These are phyloP conservation scores for Strobilomyces confusus DNA, from an alignment of 768 basidiomycete genomes.

Conservation along the genomic window DNA sequence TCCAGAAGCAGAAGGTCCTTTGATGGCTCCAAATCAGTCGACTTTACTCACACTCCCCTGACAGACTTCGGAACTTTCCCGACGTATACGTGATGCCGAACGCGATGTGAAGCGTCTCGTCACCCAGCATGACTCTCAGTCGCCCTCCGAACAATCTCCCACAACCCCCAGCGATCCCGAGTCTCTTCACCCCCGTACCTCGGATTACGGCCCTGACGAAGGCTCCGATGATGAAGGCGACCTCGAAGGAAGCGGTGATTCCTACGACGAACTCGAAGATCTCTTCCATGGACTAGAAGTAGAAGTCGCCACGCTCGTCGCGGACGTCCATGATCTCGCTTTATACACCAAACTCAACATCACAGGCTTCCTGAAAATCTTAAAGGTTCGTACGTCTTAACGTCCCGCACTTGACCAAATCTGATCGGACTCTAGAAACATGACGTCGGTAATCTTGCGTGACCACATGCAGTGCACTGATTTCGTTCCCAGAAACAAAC, in stretches of 20 bases:
- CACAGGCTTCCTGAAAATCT: slow-evolving; percentile 97
- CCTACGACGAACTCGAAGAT: slow-evolving; percentile 76
- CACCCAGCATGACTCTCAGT: slow-evolving; percentile 40
- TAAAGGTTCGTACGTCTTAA: slow-evolving; percentile 65
- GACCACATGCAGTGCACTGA: slow-evolving; percentile 6
- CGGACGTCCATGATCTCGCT: slow-evolving; percentile 87
- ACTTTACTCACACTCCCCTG: not conserved
- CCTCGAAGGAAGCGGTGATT: slow-evolving; percentile 45
- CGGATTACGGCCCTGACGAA: slow-evolving; percentile 52
- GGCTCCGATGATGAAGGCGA: slow-evolving; percentile 63
- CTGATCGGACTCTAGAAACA: slow-evolving; percentile 64
- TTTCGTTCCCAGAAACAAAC: slow-evolving; percentile 80
- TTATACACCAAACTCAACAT: slow-evolving; percentile 96
- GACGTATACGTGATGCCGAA: slow-evolving; percentile 79
- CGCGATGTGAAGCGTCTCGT: slow-evolving; percentile 78
- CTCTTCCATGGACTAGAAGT: slow-evolving; percentile 86
- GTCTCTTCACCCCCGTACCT: slow-evolving; percentile 44
- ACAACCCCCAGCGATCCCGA: slow-evolving; percentile 46
- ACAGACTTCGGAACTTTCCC: slow-evolving; percentile 78
- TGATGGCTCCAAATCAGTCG: not conserved
- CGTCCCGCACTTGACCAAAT: not conserved
- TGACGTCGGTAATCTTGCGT: slow-evolving; percentile 52
- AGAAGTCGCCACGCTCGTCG: slow-evolving; percentile 91
- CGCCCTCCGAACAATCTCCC: slow-evolving; percentile 22
- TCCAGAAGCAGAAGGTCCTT: slow-evolving; percentile 82